Conservation (phyloP, 257 asterid genomes). For the Catharanthus roseus region DNA sequence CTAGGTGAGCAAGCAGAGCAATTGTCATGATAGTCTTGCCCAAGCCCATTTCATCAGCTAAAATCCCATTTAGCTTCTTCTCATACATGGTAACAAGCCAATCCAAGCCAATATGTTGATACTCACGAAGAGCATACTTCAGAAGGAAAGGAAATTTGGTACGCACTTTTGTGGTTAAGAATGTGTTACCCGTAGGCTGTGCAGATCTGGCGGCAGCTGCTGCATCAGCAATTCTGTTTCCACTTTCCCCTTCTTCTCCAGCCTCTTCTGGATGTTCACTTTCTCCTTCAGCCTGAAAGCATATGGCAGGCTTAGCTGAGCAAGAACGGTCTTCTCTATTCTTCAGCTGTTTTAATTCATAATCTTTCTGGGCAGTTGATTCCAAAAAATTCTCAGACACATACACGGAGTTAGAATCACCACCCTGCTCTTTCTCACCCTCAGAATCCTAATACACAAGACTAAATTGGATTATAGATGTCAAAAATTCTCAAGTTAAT, state of each 20-base stretch:
- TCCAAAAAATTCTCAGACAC: slow-evolving; percentile 49
- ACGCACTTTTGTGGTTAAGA: slow-evolving; percentile 87
- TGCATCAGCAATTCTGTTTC: slow-evolving; percentile 80
- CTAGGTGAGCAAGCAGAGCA: slow-evolving; percentile 95
- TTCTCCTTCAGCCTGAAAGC: slow-evolving; percentile 39
- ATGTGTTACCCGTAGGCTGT: slow-evolving; percentile 98
- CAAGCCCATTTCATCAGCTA: slow-evolving; percentile 99
- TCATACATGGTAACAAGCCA: slow-evolving; percentile 99
- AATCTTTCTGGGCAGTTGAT: slow-evolving; percentile 38
- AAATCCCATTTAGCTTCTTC: slow-evolving; percentile 96
- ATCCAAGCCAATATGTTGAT: slow-evolving; percentile 98
- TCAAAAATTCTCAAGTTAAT: slow-evolving; percentile 22
- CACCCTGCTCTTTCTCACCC: slow-evolving; percentile 37
- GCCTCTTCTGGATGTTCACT: slow-evolving; percentile 43
- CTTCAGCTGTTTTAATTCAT: slow-evolving; percentile 31
- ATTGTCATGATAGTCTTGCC: slow-evolving; percentile 99
- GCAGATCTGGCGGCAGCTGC: slow-evolving; percentile 99
- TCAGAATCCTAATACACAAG: slow-evolving; percentile 44
- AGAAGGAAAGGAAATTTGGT: slow-evolving; percentile 96
- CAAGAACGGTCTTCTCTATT: slow-evolving; percentile 35
- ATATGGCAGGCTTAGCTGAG: slow-evolving; percentile 30
- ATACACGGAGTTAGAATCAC: slow-evolving; percentile 37
- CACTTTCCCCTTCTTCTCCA: slow-evolving; percentile 64
- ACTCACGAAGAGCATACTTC: slow-evolving; percentile 95
- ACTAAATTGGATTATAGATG: slow-evolving; percentile 14